Base-by-base conservation (phyloP, 1,139 yeast species). In the Wickerhamiella pararugosa region DNA sequence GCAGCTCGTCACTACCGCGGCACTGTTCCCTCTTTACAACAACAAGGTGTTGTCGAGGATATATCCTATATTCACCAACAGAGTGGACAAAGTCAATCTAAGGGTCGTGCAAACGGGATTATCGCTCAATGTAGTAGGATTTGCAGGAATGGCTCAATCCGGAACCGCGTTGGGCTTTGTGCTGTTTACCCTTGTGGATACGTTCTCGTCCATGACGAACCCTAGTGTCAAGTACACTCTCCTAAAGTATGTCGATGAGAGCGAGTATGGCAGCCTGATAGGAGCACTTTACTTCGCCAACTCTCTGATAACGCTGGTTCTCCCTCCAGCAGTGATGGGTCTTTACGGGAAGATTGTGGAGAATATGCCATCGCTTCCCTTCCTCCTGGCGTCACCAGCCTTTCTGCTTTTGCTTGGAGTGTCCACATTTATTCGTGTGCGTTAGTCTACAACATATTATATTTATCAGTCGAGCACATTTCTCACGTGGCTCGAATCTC, bases 231-330 rank as follows among this genome's bases (percentile, higher is more conserved):
- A 47, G 36, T 34, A 47, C 9, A 44, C 52, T n/a, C 36, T 50
- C 9, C 33, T 50, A 31, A 50, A 50, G 36, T 41, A 49, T 34
- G 45, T 50, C 1, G 45, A 47, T 5, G 45, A 36, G 29, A 46
- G 45, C 28, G 45, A 47, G 34, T 39, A 44, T 36, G 53, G 53
- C 25, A 31, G 51, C n/a, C 50, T 45, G 36, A 41, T 50, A 47
- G 53, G 51, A 3, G 50, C 46, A 8, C 44, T 43, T 38, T 47
- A 46, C 36, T 30, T 50, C 31, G 28, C 45, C 11, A 35, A 32
- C 21, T 39, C 51, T 28, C 7, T 34, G 7, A 15, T 43, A 7
- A 29, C 43, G 8, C 40, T 47, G 7, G 28, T 50, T 26, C 32
- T 39, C 4, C 53, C 53, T 7, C 37, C 51, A 4, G 4, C 47